Base-by-base conservation (phyloP, 768 basidiomycete genomes). In the Lactarius hatsudake region DNA sequence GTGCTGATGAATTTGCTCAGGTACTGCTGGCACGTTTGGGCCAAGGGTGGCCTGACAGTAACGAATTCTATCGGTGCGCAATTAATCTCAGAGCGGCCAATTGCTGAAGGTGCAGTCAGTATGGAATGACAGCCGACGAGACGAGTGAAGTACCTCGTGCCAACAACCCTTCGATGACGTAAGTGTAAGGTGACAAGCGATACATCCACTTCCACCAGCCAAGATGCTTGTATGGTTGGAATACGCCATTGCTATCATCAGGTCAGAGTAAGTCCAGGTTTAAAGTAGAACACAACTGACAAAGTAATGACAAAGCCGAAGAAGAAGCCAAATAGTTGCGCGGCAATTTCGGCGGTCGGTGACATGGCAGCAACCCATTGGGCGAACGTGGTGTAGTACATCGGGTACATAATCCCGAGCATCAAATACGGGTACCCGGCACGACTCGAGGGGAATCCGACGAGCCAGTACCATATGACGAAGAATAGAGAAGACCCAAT, bases 31-130 rank as follows among this genome's bases (percentile, higher is more conserved):
- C 87, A 88, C 0, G 83, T 79, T 64, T 78, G 77, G 3, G 82
- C 83, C 0, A 72, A 66, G 1, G 84, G 82, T 3, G 83, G 81
- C 5, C 73, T 72, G 68, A 95, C 73, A 0, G 78, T 79, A 3
- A 86, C 83, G 20, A 85, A 79, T 73, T 95, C 94, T 56, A 80
- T 75, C 0, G 75, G 28, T 0, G 87, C 75, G 74, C 94, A 95
- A 20, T 75, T 78, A 58, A 90, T 79, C 1, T 75, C 67, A 58
- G 80, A 76, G 9, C 75, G 78, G 0, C 86, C 87, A 15, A 89
- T 72, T 9, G 83, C 87, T 86, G 67, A 15, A 42, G 18, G 30
- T 42, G 56, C n/a, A 8, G 60, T 67, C 28, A 58, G 34, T n/a
- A 48, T 40, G 59, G 38, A 61, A 1, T 4, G 43, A 55, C 26